Base-by-base conservation (phyloP, 2,329 filamentous ascomycete species). In the Nothophoma quercina region DNA sequence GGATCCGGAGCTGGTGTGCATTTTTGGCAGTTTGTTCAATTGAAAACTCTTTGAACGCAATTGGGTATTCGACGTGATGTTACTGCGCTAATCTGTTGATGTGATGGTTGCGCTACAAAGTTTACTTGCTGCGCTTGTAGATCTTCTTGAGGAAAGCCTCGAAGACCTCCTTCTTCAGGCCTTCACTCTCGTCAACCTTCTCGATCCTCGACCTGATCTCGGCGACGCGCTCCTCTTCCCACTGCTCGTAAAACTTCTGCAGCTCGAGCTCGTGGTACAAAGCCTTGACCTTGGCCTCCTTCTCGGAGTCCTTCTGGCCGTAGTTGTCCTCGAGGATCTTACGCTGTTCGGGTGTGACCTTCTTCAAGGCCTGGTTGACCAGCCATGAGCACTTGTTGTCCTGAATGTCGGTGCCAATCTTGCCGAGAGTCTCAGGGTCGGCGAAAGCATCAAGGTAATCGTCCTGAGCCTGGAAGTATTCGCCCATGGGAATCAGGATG, bases 301-400 rank as follows among this genome's bases (percentile, higher is more conserved):
- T 88, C 42, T 81, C 83, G 70, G 85, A 84, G 78, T 98, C 88
- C 83, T 98, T 99, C 73, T 87, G 87, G 64, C 95, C 95, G 76
- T 99, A 99, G 81, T 96, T 93, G 51, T 91, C 86, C 72, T 97
- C 91, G 43, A 99, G 87, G 30, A 96, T 77, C 78, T 89, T 83
- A 71, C 92, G 87, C 83, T 99, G 95, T 75, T 93, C 91, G 1
- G 91, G 87, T 2, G 84, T 93, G 60, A 85, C 89, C 58, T 88
- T 84, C 74, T 87, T 83, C 54, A 99, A 83, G 38, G 95, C 95
- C 78, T 96, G 88, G 84, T 99, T 99, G 77, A 99, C 85, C 55
- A 99, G 81, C 95, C 95, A 99, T 33, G 91, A 96, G 84, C 95
- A 99, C 85, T 99, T 99, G 85, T 99, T 99, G 81, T 99, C 95